phyloP scores from a whole-genome alignment of 768 basidiomycete genomes.

The Paxillus involutus region DNA sequence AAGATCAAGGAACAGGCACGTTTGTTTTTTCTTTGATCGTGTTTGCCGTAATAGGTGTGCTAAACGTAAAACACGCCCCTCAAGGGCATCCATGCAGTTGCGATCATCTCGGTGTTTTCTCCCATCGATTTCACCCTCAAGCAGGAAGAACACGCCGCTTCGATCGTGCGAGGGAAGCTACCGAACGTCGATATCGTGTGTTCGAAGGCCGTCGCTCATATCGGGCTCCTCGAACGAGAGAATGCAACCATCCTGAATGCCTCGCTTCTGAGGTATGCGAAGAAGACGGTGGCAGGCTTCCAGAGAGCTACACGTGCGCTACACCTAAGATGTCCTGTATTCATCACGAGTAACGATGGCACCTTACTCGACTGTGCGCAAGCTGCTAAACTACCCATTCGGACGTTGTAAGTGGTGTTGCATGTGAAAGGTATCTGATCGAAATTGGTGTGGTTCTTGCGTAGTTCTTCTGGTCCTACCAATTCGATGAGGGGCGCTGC shows the following conservation, averaged over 20 bases:
- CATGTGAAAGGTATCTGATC: conserved; percentile 12
- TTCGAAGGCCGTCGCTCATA: conserved; percentile 55
- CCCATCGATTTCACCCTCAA: conserved; percentile 43
- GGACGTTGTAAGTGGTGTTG: conserved; percentile 42
- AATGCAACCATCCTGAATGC: conserved; percentile 71
- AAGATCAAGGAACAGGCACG: conserved; percentile 34
- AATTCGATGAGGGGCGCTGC: conserved; percentile 73
- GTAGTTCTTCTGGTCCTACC: conserved; percentile 53
- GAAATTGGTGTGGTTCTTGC: neutral
- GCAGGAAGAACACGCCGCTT: conserved; percentile 48
- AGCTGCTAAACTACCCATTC: conserved; percentile 58
- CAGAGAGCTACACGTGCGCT: conserved; percentile 48
- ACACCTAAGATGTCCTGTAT: conserved; percentile 47
- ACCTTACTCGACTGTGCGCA: conserved; percentile 48
- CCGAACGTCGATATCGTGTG: conserved; percentile 47
- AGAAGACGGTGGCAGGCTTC: conserved; percentile 54
- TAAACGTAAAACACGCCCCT: conserved; percentile 3
- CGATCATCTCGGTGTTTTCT: conserved; percentile 48
- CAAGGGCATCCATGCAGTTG: conserved; percentile 34
- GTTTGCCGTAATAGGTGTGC: neutral
- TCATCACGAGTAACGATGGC: conserved; percentile 62
- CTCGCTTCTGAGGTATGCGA: conserved; percentile 59
- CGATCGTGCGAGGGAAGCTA: conserved; percentile 41
- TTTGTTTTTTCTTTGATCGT: neutral
- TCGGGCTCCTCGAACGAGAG: conserved; percentile 63